Conservation (phyloP, 2,329 filamentous ascomycete genomes). For the Paracoccidioides brasiliensis region DNA sequence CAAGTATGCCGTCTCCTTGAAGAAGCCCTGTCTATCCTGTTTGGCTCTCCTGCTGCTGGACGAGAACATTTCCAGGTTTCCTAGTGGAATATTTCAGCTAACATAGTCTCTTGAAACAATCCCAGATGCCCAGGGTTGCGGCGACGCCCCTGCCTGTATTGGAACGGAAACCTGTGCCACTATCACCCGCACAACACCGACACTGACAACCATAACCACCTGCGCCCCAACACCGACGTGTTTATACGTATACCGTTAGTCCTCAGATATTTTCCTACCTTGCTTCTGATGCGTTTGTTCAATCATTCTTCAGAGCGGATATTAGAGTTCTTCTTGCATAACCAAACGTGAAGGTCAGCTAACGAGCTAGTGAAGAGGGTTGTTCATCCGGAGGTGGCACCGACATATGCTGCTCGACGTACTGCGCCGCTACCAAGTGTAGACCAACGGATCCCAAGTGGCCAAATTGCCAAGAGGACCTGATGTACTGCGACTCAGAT, state of each 20-base stretch:
- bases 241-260: not conserved
- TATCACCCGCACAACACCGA: not conserved
- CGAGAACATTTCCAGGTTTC: not conserved
- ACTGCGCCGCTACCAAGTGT: slow-evolving; percentile 3
- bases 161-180: not conserved
- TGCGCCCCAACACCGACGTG: slow-evolving; percentile 1
- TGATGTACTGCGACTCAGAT: not conserved
- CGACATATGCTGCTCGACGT: not conserved
- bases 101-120: not conserved
- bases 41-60: not conserved
- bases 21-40: not conserved
- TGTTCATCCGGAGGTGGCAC: not conserved
- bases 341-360: not conserved
- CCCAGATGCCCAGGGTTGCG: not conserved
- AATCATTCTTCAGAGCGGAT: too few relatives aligned
- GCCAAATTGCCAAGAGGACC: slow-evolving; percentile 1
- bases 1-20: not conserved
- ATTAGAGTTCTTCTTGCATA: not conserved
- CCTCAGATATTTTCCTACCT: not conserved
- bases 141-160: not conserved
- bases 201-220: not conserved
- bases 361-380: not conserved
- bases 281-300: too few relatives aligned
- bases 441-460: slow-evolving; percentile 1
- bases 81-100: not conserved